phyloP scores from a whole-genome alignment of 1,284 basidiomycete genomes.

The Apiotrichum akiyoshidainum region DNA sequence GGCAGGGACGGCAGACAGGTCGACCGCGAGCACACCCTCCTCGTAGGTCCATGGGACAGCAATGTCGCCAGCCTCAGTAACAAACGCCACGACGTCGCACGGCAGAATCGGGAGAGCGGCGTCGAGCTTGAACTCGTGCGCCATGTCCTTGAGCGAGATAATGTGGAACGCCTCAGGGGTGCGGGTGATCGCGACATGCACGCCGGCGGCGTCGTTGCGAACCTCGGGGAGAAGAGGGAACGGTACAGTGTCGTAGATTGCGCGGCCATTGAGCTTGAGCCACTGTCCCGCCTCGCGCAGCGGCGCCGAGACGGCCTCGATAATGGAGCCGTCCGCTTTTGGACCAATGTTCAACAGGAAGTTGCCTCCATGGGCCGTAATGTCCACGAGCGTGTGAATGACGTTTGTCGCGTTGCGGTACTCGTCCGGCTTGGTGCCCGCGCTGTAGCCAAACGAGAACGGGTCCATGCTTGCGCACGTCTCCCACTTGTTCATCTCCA shows the following conservation, averaged over 20 bases:
- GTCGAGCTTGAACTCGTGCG: constrained; percentile 38
- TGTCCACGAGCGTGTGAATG: constrained; percentile 57
- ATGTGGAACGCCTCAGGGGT: constrained; percentile 58
- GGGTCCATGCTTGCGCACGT: constrained; percentile 46
- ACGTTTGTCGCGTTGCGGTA: constrained; percentile 58
- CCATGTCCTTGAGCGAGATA: constrained; percentile 53
- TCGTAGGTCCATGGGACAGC: constrained; percentile 4
- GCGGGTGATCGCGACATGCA: constrained; percentile 56
- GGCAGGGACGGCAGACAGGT: constrained; percentile 21
- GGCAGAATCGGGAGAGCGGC: constrained; percentile 54
- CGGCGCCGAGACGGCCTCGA: constrained; percentile 54
- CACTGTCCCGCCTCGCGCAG: constrained; percentile 57
- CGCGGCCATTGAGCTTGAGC: constrained; percentile 56
- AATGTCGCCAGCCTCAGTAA: constrained; percentile 30
- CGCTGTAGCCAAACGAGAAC: constrained; percentile 43
- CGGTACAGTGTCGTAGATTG: constrained; percentile 55
- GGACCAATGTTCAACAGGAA: constrained; percentile 60
- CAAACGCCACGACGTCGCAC: constrained; percentile 54
- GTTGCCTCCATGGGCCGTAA: constrained; percentile 47
- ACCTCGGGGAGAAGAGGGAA: constrained; percentile 27
- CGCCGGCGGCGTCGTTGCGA: constrained; percentile 30
- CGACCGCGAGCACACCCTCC: constrained; percentile 3
- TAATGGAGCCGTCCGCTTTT: constrained; percentile 57
- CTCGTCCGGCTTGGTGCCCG: constrained; percentile 52
- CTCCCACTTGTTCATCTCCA: constrained; percentile 59